These are phyloP conservation scores for Spinellus fusiger DNA, from an alignment of 192 early-diverging fungal species.

Conservation along the genomic window DNA sequence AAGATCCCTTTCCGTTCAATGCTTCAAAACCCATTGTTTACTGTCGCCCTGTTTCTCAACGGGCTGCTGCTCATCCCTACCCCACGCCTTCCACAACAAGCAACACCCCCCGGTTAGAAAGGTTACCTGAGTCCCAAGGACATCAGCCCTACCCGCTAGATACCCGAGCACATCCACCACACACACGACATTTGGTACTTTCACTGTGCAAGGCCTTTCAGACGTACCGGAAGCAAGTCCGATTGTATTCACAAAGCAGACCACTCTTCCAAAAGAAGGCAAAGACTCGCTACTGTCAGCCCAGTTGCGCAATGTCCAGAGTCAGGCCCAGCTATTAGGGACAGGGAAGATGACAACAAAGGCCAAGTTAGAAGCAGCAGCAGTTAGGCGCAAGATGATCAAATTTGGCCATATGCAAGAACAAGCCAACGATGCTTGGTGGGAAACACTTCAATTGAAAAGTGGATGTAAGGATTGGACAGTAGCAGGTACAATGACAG, in stretches of 20 bases:
- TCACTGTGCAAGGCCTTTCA: background rate
- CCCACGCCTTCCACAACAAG: too few relatives aligned
- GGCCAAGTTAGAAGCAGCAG: background rate
- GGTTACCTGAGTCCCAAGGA: too few relatives aligned
- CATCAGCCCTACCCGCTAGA: too few relatives aligned
- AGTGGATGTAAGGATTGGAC: background rate
- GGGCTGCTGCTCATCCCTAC: too few relatives aligned
- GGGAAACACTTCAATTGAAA: background rate
- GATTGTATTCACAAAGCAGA: background rate
- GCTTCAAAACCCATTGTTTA: too few relatives aligned
- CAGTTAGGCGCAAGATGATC: background rate
- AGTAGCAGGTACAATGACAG: background rate
- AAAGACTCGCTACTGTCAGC: background rate
- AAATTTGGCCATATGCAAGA: background rate
- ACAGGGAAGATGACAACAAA: background rate
- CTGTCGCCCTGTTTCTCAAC: too few relatives aligned
- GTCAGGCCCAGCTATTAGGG: background rate
- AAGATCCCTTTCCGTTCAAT: too few relatives aligned
- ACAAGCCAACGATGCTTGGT: background rate
- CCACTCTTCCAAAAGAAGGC: background rate
- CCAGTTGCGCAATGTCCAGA: background rate
- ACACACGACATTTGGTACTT: background rate
- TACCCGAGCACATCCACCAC: too few relatives aligned
- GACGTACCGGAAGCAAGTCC: background rate
- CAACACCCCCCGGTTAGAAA: too few relatives aligned